Conservation (phyloP, 148 eudicot species). For the Nepenthes mirabilis region DNA sequence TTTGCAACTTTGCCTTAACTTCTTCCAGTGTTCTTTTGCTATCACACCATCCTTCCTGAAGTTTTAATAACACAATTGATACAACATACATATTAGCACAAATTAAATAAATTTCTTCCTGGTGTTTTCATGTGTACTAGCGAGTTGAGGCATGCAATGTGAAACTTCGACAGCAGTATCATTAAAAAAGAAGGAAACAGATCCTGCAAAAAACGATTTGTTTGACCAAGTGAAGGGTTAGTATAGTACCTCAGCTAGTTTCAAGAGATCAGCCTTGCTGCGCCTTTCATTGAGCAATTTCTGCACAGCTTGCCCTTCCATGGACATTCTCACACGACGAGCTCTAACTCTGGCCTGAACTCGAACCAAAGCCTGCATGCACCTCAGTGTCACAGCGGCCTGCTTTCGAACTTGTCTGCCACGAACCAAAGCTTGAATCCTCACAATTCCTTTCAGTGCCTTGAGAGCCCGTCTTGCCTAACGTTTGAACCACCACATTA, state of each 20-base stretch:
- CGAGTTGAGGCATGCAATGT: too few species aligned
- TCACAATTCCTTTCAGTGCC: conserved; percentile 84
- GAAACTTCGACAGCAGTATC: too few species aligned
- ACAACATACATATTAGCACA: neutral
- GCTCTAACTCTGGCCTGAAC: conserved; percentile 96
- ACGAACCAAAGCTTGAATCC: conserved; percentile 80
- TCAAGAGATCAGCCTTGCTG: conserved; percentile 43
- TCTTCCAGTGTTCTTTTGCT: conserved; percentile 74
- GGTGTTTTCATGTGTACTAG: too few species aligned
- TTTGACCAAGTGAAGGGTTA: neutral
- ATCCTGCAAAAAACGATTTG: neutral
- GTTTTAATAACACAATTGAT: neutral
- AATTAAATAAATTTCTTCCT: neutral
- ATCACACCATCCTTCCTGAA: conserved; percentile 97
- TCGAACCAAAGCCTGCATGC: conserved; percentile 97
- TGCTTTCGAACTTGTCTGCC: conserved; percentile 91
- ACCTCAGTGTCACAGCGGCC: conserved; percentile 90
- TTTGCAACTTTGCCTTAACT: conserved; percentile 68
- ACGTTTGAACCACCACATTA: neutral
- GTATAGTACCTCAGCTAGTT: conserved; percentile 65
- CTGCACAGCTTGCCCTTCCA: conserved; percentile 92
- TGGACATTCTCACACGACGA: conserved; percentile 84
- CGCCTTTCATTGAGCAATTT: conserved; percentile 54
- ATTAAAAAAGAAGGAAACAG: neutral
- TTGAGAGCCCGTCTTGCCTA: conserved; percentile 87